Evolutionary conservation across 2,329 filamentous ascomycete species (phyloP).

Genomic region (Fusarium foetens): DNA sequence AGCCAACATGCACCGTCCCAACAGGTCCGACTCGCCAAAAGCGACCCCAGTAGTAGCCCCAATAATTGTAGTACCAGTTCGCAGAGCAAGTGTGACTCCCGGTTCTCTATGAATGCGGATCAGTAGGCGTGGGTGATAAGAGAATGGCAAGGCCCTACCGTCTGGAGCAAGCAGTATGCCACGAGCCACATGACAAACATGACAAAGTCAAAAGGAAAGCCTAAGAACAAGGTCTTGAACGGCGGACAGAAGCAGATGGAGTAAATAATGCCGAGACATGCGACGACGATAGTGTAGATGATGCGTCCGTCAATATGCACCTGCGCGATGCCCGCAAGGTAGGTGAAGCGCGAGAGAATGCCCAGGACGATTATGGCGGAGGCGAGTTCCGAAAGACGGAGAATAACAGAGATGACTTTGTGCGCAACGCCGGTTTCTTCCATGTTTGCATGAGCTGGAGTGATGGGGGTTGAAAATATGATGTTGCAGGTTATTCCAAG

Average conservation of each 20-base stretch:
- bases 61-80: not conserved
- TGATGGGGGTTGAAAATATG: not conserved
- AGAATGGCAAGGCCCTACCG: not conserved
- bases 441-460: not conserved
- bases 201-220: constrained; percentile 1
- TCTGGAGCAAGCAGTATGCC: constrained; percentile 11
- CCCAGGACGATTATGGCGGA: not conserved
- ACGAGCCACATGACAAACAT: constrained; percentile 13
- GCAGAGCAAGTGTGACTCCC: not conserved
- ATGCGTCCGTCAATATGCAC: not conserved
- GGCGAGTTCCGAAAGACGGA: not conserved
- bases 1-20: not conserved
- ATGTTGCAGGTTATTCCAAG: not conserved
- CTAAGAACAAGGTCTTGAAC: not conserved
- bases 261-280: not conserved
- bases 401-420: not conserved
- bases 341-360: not conserved
- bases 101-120: not conserved
- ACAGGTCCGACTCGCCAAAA: not conserved
- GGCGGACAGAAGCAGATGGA: not conserved
- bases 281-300: constrained; percentile 2
- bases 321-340: not conserved
- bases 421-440: not conserved
- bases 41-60: constrained; percentile 8
- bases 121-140: not conserved